A percentile compares a stretch with the other conserved stretches of the same genome.
These are phyloP conservation scores for Hypholoma sublateritium DNA, from an alignment of 768 basidiomycete species.

Conservation along the genomic window DNA sequence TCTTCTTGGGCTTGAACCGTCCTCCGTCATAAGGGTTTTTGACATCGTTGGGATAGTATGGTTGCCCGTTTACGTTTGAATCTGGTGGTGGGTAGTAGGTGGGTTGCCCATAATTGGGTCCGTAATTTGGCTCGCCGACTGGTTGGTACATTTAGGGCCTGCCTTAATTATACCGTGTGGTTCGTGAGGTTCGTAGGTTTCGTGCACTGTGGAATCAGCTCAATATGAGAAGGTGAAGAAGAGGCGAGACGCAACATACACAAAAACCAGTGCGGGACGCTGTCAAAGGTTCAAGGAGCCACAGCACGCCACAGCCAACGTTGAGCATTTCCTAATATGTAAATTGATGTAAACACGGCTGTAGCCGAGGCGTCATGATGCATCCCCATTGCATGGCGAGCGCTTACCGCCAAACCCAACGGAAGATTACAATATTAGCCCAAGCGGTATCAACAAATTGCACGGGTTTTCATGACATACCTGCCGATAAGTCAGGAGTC, in stretches of 20 bases:
- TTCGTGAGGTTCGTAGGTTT: background rate
- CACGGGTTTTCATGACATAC: too few relatives aligned
- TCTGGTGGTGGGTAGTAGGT: slow-evolving; percentile 27
- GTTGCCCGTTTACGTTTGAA: slow-evolving; percentile 8
- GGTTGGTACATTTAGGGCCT: slow-evolving; percentile 22
- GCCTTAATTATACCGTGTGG: background rate
- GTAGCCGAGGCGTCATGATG: too few relatives aligned
- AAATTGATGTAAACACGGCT: too few relatives aligned
- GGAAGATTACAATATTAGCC: too few relatives aligned
- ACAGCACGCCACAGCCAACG: background rate
- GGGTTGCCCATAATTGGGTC: slow-evolving; percentile 35
- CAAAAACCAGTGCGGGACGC: slow-evolving; percentile 1
- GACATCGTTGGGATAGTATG: slow-evolving; percentile 24
- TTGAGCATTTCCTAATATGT: too few relatives aligned
- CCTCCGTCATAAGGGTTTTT: slow-evolving; percentile 60
- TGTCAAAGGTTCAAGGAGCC: background rate
- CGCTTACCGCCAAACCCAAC: too few relatives aligned
- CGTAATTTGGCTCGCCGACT: slow-evolving; percentile 31
- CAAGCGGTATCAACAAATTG: too few relatives aligned
- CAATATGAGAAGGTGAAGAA: background rate
- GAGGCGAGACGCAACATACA: background rate
- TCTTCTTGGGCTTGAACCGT: slow-evolving; percentile 68
- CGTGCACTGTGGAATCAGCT: background rate
- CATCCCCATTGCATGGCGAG: too few relatives aligned
- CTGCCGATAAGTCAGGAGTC: background rate